Conservation (phyloP, 345 rosid genomes). For the Cardiospermum halicacabum region DNA sequence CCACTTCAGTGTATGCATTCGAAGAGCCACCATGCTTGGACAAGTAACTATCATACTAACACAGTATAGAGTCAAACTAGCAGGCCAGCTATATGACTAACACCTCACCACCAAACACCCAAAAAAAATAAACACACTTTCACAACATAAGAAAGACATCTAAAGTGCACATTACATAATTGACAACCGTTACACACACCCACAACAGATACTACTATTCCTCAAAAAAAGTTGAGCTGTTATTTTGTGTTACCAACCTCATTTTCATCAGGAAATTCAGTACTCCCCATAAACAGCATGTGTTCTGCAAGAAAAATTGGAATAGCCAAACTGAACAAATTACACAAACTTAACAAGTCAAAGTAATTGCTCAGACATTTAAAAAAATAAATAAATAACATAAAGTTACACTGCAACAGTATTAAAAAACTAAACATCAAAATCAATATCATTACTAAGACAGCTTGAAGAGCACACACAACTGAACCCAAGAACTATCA, state of each 20-base stretch:
- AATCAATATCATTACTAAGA: too few species aligned
- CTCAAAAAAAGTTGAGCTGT: background rate
- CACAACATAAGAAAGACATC: background rate
- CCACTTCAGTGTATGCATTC: slow-evolving; percentile 92
- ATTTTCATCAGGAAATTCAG: slow-evolving; percentile 88
- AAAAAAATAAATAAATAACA: too few species aligned
- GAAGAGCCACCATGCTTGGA: slow-evolving; percentile 99
- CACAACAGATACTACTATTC: background rate
- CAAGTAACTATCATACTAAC: slow-evolving; percentile 97
- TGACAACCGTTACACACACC: background rate
- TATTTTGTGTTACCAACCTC: slow-evolving; percentile 51
- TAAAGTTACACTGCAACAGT: background rate
- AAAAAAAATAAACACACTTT: background rate
- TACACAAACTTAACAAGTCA: slow-evolving; percentile 1
- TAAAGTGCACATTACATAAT: background rate
- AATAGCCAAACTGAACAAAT: background rate
- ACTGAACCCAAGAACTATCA: too few species aligned
- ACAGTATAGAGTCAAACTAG: slow-evolving; percentile 44
- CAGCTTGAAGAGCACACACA: too few species aligned
- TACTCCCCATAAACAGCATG: slow-evolving; percentile 99
- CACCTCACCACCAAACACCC: background rate
- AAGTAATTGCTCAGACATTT: background rate
- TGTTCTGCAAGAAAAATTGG: slow-evolving; percentile 46
- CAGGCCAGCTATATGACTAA: slow-evolving; percentile 13
- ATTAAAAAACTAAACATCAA: background rate